A percentile compares a stretch with the other conserved stretches of the same genome.
Evolutionary conservation across 164 flowering plant genomes (phyloP).

Genomic region (Taxillus chinensis): DNA sequence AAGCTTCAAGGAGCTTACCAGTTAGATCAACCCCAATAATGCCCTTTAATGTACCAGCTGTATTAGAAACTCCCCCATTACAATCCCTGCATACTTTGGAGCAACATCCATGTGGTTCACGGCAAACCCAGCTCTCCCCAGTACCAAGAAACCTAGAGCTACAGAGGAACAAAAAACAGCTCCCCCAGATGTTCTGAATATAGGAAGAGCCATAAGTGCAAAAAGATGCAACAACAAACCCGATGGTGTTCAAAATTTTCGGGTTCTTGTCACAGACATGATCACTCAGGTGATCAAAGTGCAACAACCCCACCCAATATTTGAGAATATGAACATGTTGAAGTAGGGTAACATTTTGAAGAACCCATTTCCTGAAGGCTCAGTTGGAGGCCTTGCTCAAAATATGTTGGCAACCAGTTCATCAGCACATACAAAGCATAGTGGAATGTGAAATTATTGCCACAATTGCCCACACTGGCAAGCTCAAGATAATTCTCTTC

Average conservation of each 20-base stretch:
- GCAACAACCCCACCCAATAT: constrained; percentile 5
- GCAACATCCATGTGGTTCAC: constrained; percentile 5
- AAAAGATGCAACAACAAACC: constrained; percentile 1
- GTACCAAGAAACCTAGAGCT: neutral
- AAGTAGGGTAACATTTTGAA: constrained; percentile 4
- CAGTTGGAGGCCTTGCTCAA: constrained; percentile 1
- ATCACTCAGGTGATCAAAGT: neutral
- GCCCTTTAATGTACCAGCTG: constrained; percentile 1
- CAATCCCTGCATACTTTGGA: constrained; percentile 3
- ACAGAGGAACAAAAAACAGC: constrained; percentile 3
- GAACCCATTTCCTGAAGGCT: constrained; percentile 3
- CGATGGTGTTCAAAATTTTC: constrained; percentile 2
- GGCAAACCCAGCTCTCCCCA: constrained; percentile 4
- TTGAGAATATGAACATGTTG: constrained; percentile 5
- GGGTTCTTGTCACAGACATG: constrained; percentile 2
- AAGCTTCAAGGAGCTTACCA: neutral
- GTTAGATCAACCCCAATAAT: constrained; percentile 4
- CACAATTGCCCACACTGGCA: constrained; percentile 5
- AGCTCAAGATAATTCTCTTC: constrained; percentile 1
- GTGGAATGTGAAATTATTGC: constrained; percentile 4
- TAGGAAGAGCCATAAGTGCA: constrained; percentile 1
- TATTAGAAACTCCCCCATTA: constrained; percentile 6
- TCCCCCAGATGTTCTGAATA: neutral
- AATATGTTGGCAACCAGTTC: constrained; percentile 4
- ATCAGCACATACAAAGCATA: constrained; percentile 5